phyloP scores from a whole-genome alignment of 1,284 basidiomycete genomes.

The Golubevia pallescens region DNA sequence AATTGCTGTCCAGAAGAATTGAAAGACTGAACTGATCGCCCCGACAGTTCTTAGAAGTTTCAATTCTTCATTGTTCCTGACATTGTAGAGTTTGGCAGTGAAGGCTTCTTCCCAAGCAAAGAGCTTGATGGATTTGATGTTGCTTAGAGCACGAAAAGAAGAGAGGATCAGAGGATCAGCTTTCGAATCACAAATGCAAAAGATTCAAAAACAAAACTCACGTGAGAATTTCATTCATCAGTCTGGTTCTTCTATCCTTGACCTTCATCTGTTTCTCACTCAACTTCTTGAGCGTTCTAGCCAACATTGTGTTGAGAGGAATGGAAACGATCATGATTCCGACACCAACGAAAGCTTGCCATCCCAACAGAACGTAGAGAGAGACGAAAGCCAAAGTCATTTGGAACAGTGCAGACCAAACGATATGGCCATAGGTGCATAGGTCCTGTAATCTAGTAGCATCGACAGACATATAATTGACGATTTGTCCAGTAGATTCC shows the following conservation, averaged over 20 bases:
- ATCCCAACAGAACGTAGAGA: slow-evolving; percentile 84
- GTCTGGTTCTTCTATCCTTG: slow-evolving; percentile 38
- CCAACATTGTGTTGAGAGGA: slow-evolving; percentile 43
- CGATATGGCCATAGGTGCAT: slow-evolving; percentile 72
- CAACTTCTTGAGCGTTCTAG: slow-evolving; percentile 30
- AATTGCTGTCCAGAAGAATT: slow-evolving; percentile 55
- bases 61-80: slow-evolving; percentile 85
- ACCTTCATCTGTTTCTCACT: slow-evolving; percentile 44
- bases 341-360: slow-evolving; percentile 89
- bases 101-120: slow-evolving; percentile 81
- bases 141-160: too few species aligned
- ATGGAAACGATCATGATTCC: slow-evolving; percentile 74
- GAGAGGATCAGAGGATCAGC: too few species aligned
- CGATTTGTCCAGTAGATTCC: slow-evolving; percentile 75
- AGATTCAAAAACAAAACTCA: neutral
- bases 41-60: slow-evolving; percentile 70
- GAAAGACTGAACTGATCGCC: slow-evolving; percentile 46
- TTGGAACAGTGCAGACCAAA: slow-evolving; percentile 68
- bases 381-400: slow-evolving; percentile 87
- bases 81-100: slow-evolving; percentile 74
- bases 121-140: slow-evolving; percentile 78
- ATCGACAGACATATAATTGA: slow-evolving; percentile 86
- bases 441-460: slow-evolving; percentile 85
- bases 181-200: too few species aligned
- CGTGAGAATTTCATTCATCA: slow-evolving; percentile 58